A percentile compares a stretch with the other conserved stretches of the same genome.
Conservation (phyloP, 1,284 basidiomycete genomes). For the Pseudozyma thailandica region DNA sequence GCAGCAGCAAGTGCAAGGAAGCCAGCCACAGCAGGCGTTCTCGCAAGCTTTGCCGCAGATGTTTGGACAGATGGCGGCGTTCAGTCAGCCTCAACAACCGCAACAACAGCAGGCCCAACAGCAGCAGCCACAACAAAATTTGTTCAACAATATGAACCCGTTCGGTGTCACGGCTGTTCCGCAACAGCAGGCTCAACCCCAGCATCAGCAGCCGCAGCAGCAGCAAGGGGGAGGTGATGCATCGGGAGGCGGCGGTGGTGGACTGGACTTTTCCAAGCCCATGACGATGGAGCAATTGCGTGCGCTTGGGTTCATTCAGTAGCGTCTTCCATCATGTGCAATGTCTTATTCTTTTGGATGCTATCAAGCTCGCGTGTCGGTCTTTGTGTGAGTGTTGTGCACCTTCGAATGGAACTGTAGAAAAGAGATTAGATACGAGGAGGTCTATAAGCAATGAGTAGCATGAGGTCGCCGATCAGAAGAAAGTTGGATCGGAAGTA, state of each 20-base stretch:
- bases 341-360: not conserved
- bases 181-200: constrained; percentile 12
- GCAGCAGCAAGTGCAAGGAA: constrained; percentile 2
- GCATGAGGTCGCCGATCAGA: too few relatives aligned
- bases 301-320: constrained; percentile 42
- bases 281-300: constrained; percentile 49
- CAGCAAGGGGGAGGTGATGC: constrained; percentile 2
- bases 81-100: not conserved
- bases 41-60: constrained; percentile 12
- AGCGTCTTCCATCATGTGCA: not conserved
- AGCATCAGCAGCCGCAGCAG: constrained; percentile 11
- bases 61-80: constrained; percentile 8
- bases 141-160: not conserved
- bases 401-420: too few relatives aligned
- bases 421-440: too few relatives aligned
- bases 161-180: not conserved
- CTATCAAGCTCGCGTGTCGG: not conserved
- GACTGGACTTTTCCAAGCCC: constrained; percentile 38
- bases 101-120: constrained; percentile 3
- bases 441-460: too few relatives aligned
- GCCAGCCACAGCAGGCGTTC: constrained; percentile 10
- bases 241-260: not conserved
- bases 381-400: too few relatives aligned
- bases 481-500: too few relatives aligned
- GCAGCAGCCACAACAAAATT: constrained; percentile 17